Percentiles rank a stretch among this genome's conserved stretches.
phyloP scores from a whole-genome alignment of 2,329 filamentous ascomycete genomes.

The Diatrype stigma region DNA sequence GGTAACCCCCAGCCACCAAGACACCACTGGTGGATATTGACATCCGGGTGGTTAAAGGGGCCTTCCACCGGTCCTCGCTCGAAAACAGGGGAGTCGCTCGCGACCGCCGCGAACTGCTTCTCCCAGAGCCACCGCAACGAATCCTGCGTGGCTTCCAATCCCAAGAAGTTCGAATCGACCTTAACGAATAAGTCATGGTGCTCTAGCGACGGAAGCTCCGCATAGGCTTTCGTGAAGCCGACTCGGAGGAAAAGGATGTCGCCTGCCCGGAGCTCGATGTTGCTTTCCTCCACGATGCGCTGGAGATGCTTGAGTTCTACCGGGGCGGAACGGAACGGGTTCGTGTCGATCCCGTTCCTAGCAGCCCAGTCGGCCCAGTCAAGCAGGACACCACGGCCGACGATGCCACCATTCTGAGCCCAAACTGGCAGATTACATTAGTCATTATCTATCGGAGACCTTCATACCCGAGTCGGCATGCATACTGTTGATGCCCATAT shows the following conservation, averaged over 20 bases:
- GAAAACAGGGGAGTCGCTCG: conserved; percentile 38
- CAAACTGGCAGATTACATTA: conserved; percentile 23
- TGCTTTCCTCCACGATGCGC: conserved; percentile 29
- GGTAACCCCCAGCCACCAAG: conserved; percentile 49
- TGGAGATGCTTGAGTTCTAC: conserved; percentile 23
- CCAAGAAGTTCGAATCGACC: conserved; percentile 29
- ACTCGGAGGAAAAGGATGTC: conserved; percentile 38
- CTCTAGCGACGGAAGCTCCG: conserved; percentile 15
- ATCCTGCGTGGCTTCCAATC: conserved; percentile 32
- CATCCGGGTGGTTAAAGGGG: conserved; percentile 15
- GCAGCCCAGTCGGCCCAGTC: conserved; percentile 29
- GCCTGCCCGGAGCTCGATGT: conserved; percentile 28
- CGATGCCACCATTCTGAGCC: conserved; percentile 34
- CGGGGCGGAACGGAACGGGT: conserved; percentile 1
- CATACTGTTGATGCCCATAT: background rate
- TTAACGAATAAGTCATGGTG: conserved; percentile 22
- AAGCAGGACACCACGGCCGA: conserved; percentile 43
- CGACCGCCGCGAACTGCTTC: conserved; percentile 39
- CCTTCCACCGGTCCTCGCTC: conserved; percentile 37
- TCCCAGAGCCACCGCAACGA: conserved; percentile 43
- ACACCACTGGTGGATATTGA: conserved; percentile 34
- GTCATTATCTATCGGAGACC: background rate
- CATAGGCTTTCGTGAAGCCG: conserved; percentile 30
- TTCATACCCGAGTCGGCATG: background rate
- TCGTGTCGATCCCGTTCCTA: conserved; percentile 2